Percentiles rank a stretch among this genome's conserved stretches.
These are phyloP conservation scores for Penicillium sp. DNA, from an alignment of 2,329 filamentous ascomycete species.

Conservation along the genomic window DNA sequence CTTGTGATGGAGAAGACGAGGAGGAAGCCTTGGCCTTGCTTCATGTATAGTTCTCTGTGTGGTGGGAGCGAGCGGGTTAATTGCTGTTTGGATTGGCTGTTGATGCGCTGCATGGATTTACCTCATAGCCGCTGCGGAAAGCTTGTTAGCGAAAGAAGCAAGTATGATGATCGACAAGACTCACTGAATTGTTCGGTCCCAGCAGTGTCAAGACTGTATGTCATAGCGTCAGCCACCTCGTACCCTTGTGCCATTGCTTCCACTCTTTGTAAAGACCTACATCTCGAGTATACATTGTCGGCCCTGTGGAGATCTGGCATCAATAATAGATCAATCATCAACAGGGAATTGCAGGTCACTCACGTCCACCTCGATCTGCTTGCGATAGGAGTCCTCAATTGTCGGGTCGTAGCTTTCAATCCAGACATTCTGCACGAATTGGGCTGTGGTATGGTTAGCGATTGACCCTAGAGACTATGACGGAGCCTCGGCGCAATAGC, in stretches of 20 bases:
- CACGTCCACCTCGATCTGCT: conserved; percentile 88
- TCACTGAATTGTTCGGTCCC: conserved; percentile 91
- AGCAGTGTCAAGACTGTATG: conserved; percentile 74
- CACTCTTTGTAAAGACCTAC: conserved; percentile 50
- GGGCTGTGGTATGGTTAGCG: conserved; percentile 57
- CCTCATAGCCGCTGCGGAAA: conserved; percentile 57
- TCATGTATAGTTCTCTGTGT: conserved; percentile 81
- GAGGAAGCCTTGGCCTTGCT: conserved; percentile 87
- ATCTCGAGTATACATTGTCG: conserved; percentile 89
- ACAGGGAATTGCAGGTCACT: conserved; percentile 42
- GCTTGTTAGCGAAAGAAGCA: conserved; percentile 20
- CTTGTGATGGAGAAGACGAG: conserved; percentile 92
- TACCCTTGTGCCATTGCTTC: neutral
- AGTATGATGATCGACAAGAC: conserved; percentile 36
- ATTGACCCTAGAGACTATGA: neutral
- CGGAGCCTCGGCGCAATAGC: neutral
- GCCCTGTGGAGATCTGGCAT: conserved; percentile 58
- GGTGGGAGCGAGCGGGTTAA: conserved; percentile 24
- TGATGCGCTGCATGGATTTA: conserved; percentile 34
- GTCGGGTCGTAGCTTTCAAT: conserved; percentile 89
- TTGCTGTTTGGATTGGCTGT: neutral
- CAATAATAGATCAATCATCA: neutral
- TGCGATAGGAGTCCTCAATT: conserved; percentile 85
- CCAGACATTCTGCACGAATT: conserved; percentile 94
- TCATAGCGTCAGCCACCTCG: conserved; percentile 1